Evolutionary conservation across 73 alveolate genomes (phyloP).

Genomic region (Tetrahymena elliotti): DNA sequence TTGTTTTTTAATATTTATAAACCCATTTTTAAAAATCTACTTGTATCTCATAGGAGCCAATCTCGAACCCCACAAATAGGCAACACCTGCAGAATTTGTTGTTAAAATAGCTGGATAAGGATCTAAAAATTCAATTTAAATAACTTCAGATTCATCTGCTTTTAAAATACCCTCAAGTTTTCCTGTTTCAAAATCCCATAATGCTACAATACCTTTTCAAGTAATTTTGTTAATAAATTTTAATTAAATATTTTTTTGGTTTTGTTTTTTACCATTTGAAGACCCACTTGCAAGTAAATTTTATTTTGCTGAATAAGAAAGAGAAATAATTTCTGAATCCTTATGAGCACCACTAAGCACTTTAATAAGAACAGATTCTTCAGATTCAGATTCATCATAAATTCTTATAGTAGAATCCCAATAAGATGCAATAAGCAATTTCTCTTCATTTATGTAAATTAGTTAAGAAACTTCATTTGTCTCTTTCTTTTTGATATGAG

Average conservation of each 20-base stretch:
- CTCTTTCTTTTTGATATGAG: conserved; percentile 48
- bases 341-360: conserved; percentile 82
- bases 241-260: not conserved
- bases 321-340: conserved; percentile 78
- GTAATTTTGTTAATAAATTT: not conserved
- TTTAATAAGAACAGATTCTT: conserved; percentile 70
- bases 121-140: conserved; percentile 69
- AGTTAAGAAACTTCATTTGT: conserved; percentile 50
- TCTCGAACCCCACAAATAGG: conserved; percentile 59
- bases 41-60: conserved; percentile 7
- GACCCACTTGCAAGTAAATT: conserved; percentile 92
- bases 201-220: conserved; percentile 34
- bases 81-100: conserved; percentile 58
- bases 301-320: conserved; percentile 63
- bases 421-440: conserved; percentile 66
- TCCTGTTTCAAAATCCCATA: conserved; percentile 94
- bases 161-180: conserved; percentile 80
- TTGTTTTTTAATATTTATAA: not conserved
- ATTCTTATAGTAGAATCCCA: conserved; percentile 79
- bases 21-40: not conserved
- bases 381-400: conserved; percentile 83
- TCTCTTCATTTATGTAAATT: conserved; percentile 55
- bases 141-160: conserved; percentile 59
- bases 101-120: conserved; percentile 81
- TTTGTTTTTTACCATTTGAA: conserved; percentile 50